phyloP scores from a whole-genome alignment of 73 alveolate species.

The Tetrahymena borealis region DNA sequence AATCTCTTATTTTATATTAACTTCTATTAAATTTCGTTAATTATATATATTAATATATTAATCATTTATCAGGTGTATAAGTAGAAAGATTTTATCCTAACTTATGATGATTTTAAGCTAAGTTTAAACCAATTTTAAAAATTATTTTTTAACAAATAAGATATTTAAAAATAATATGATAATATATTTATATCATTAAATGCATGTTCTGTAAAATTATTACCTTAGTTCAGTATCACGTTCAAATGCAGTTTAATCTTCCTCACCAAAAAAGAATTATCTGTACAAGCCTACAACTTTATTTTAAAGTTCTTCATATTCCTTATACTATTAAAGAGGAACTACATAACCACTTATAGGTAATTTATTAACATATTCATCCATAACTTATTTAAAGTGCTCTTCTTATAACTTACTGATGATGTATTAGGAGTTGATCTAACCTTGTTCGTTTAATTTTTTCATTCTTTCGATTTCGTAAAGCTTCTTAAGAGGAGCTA shows the following conservation, averaged over 20 bases:
- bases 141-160: too few species aligned
- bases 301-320: slow-evolving; percentile 43
- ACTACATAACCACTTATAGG: slow-evolving; percentile 66
- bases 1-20: too few species aligned
- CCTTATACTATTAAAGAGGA: slow-evolving; percentile 46
- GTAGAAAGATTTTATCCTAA: too few species aligned
- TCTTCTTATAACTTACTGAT: slow-evolving; percentile 55
- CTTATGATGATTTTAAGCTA: too few species aligned
- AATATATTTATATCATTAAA: not conserved
- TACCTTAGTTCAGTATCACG: slow-evolving; percentile 53
- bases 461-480: slow-evolving; percentile 42
- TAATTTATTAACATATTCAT: slow-evolving; percentile 46
- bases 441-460: slow-evolving; percentile 46
- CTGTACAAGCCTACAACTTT: slow-evolving; percentile 32
- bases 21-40: too few species aligned
- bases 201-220: too few species aligned
- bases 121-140: too few species aligned
- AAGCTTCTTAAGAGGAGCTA: slow-evolving; percentile 55
- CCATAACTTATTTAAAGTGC: slow-evolving; percentile 64
- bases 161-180: not conserved
- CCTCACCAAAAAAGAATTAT: slow-evolving; percentile 64
- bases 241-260: slow-evolving; percentile 45
- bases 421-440: slow-evolving; percentile 51
- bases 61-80: too few species aligned
- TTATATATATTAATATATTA: too few species aligned